A percentile compares a stretch with the other conserved stretches of the same genome.
phyloP scores from a whole-genome alignment of 129 eudicot species.

The Saposhnikovia divaricata region DNA sequence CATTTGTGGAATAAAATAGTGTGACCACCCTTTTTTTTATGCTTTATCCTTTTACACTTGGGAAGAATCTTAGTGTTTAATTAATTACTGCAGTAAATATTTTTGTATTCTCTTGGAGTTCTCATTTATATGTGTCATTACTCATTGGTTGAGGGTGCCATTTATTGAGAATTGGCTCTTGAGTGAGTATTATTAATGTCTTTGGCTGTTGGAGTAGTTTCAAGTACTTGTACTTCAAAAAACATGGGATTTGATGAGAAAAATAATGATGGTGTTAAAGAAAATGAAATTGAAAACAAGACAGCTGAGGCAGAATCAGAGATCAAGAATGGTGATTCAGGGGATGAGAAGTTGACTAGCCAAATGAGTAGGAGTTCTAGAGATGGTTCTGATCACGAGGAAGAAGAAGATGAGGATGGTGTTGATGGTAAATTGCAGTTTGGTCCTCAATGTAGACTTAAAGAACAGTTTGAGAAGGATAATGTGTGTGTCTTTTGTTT shows the following conservation, averaged over 20 bases:
- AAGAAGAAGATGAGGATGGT: conserved; percentile 87
- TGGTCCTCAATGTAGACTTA: conserved; percentile 82
- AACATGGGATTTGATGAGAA: conserved; percentile 80
- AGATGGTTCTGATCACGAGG: conserved; percentile 27
- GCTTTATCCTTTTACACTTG: neutral
- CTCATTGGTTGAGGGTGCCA: neutral
- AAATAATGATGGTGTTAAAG: conserved; percentile 23
- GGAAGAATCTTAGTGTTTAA: neutral
- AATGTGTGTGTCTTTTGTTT: conserved; percentile 37
- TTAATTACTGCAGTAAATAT: neutral
- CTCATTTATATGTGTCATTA: conserved; percentile 7
- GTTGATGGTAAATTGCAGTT: conserved; percentile 50
- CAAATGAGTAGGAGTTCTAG: conserved; percentile 50
- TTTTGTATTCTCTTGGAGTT: neutral
- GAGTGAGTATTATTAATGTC: conserved; percentile 24
- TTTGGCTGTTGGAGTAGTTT: conserved; percentile 41
- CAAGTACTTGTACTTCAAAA: conserved; percentile 27
- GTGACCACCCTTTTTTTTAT: conserved; percentile 3
- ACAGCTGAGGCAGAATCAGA: conserved; percentile 14
- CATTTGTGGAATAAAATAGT: too few relatives aligned
- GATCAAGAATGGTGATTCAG: conserved; percentile 28
- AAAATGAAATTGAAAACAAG: conserved; percentile 13
- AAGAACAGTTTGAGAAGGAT: conserved; percentile 79
- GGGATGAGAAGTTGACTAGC: conserved; percentile 35
- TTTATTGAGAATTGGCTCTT: neutral